Base-by-base conservation (phyloP, 139 green algal genomes). In the Eudorina sp. region DNA sequence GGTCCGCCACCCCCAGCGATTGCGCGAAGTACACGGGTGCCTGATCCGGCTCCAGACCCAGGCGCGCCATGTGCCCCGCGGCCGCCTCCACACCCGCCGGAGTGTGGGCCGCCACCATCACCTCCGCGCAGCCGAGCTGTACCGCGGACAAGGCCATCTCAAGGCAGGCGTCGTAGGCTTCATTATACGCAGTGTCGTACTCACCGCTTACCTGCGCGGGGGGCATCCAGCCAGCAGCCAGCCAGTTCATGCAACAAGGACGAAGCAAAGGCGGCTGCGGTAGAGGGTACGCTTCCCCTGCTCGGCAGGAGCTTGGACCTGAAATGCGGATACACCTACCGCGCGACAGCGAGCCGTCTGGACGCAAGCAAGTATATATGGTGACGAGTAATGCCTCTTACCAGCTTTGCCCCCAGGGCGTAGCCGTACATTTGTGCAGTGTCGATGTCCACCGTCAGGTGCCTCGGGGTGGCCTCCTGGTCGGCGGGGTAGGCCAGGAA, bases 21-120 rank as follows among this genome's bases (percentile, higher is more conserved):
- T 78, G 70, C 38, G 6, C 38, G 70, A 78, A 78, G 38, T 53
- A 53, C 70, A 78, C 38, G 38, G 70, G 70, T 18, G 38, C 36
- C 38, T 48, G 1, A 13, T 55, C 70, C 7, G 38, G 38, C 2
- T 14, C 40, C 70, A 78, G 18, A 16, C 70, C 38, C 5, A 31
- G 0, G 7, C 70, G 70, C 16, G 0, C 38, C 70, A 78, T 53
- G 43, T 18, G 40, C 70, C 21, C 70, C 70, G 55, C 70, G 40
- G 70, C 70, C 16, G 38, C 70, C 38, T 31, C 70, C 70, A 78
- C 70, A 13, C 34, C 6, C 40, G 40, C 38, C 1, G 1, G 70
- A 16, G 1, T 53, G 40, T 53, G 40, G 11, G 69, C 19, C 4
- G 16, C 38, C 70, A 78, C 1, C 70, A 78, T 55, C 70, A 78